Conservation (phyloP, 345 rosid genomes). For the Gossypium herbaceum region DNA sequence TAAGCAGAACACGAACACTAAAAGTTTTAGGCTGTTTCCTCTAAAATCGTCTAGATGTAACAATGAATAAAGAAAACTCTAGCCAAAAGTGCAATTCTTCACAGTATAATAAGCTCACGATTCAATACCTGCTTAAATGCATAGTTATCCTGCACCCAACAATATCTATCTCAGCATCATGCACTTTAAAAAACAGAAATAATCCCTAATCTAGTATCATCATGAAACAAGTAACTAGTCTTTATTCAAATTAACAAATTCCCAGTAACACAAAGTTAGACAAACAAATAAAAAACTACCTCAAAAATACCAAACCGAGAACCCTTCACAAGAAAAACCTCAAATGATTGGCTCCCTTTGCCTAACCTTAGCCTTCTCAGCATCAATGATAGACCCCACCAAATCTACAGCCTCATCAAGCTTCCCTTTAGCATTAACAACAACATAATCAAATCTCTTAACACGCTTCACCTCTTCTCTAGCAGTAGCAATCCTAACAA, state of each 20-base stretch:
- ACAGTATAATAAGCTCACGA: neutral
- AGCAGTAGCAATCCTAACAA: constrained; percentile 76
- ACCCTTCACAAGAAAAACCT: neutral
- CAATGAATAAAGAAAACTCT: neutral
- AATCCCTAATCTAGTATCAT: neutral
- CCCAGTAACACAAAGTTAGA: neutral
- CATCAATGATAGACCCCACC: constrained; percentile 74
- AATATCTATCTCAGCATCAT: neutral
- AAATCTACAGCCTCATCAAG: constrained; percentile 64
- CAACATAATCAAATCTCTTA: constrained; percentile 68
- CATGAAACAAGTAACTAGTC: neutral
- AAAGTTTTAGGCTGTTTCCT: neutral
- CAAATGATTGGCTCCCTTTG: constrained; percentile 64
- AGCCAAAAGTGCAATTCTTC: neutral
- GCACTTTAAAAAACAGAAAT: too few relatives aligned
- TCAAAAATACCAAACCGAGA: constrained; percentile 1
- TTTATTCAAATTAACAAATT: neutral
- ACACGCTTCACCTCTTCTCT: constrained; percentile 76
- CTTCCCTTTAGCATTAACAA: constrained; percentile 76
- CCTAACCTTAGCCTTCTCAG: constrained; percentile 84
- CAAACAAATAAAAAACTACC: constrained; percentile 8
- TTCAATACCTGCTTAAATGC: neutral
- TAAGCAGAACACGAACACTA: neutral
- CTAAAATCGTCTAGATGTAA: neutral
- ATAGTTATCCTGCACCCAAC: neutral